Conservation (phyloP, 208 protist species). For the Trypanosoma vivax region DNA sequence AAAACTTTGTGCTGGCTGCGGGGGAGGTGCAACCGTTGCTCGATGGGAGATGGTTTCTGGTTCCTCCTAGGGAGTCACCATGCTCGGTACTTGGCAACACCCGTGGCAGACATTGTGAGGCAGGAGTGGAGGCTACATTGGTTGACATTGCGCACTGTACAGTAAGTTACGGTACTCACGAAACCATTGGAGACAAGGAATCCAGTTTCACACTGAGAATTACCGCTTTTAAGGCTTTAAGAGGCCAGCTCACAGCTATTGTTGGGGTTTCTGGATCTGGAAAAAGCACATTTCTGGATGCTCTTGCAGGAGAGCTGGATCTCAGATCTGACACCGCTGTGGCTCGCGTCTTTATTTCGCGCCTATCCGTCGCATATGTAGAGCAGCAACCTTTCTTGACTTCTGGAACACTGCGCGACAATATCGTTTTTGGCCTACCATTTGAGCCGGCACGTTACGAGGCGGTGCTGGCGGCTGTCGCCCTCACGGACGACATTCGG, state of each 20-base stretch:
- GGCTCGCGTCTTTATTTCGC: neutral
- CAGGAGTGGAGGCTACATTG: neutral
- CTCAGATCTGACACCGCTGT: conserved; percentile 10
- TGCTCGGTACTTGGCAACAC: too few relatives aligned
- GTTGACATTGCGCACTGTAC: conserved; percentile 8
- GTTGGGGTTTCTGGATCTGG: conserved; percentile 39
- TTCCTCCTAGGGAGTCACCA: too few relatives aligned
- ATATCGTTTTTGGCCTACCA: conserved; percentile 53
- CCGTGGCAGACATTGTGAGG: too few relatives aligned
- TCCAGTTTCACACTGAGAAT: conserved; percentile 8
- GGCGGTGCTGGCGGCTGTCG: conserved; percentile 21
- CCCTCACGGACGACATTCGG: conserved; percentile 43
- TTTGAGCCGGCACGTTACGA: conserved; percentile 25
- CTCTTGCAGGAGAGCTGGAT: conserved; percentile 23
- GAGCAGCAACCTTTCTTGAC: conserved; percentile 66
- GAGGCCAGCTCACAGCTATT: conserved; percentile 41
- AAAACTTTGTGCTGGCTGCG: too few relatives aligned
- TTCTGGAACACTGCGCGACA: conserved; percentile 68
- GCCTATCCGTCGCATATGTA: conserved; percentile 29
- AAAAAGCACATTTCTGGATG: conserved; percentile 37
- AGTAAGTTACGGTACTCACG: neutral
- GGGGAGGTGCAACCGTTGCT: too few relatives aligned
- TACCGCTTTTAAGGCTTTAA: conserved; percentile 12
- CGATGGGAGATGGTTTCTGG: too few relatives aligned
- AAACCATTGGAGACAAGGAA: neutral